Conservation (phyloP, 2,329 filamentous ascomycete genomes). For the Phaeoacremonium minimum region DNA sequence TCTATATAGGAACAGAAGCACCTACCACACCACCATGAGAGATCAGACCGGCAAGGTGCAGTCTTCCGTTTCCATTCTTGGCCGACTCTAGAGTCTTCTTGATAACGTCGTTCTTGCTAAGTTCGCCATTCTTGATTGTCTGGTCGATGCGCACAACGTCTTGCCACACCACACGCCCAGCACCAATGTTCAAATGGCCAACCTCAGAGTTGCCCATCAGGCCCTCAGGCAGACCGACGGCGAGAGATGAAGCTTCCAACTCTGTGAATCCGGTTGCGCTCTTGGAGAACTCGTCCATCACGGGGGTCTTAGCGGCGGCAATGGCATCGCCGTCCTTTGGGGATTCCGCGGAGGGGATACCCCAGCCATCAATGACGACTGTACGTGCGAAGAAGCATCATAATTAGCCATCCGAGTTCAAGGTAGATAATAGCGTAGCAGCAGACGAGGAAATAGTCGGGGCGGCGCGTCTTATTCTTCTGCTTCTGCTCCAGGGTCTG, state of each 20-base stretch:
- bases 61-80: slow-evolving; percentile 82
- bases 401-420: slow-evolving; percentile 56
- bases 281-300: slow-evolving; percentile 89
- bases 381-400: slow-evolving; percentile 44
- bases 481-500: not conserved
- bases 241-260: slow-evolving; percentile 92
- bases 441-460: slow-evolving; percentile 36
- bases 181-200: slow-evolving; percentile 97
- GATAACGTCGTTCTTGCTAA: slow-evolving; percentile 73
- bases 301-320: slow-evolving; percentile 83
- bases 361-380: slow-evolving; percentile 99
- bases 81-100: slow-evolving; percentile 72
- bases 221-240: slow-evolving; percentile 91
- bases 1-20: not conserved
- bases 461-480: slow-evolving; percentile 9
- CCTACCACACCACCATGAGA: slow-evolving; percentile 87
- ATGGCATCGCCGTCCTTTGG: slow-evolving; percentile 93
- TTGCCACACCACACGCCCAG: slow-evolving; percentile 96
- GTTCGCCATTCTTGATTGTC: slow-evolving; percentile 79
- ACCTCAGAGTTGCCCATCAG: slow-evolving; percentile 99
- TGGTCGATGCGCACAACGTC: slow-evolving; percentile 95
- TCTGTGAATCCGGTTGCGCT: slow-evolving; percentile 81
- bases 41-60: slow-evolving; percentile 88
- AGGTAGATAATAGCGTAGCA: slow-evolving; percentile 52
- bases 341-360: slow-evolving; percentile 74